Evolutionary conservation across 1,284 basidiomycete species (phyloP).

Genomic region (Sporisorium exsertum): DNA sequence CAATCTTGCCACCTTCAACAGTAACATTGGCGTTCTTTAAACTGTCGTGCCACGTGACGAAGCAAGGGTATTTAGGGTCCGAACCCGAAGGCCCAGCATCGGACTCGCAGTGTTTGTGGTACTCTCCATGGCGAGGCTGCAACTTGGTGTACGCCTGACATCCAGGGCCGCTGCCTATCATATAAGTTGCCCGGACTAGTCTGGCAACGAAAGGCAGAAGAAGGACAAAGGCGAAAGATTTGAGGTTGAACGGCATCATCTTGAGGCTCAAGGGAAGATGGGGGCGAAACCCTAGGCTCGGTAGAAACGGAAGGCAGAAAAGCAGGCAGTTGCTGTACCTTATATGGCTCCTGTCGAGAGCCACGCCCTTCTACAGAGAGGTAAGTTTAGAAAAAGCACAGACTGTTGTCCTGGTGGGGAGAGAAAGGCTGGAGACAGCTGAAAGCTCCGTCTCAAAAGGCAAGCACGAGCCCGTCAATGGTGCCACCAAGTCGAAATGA

Average conservation of each 20-base stretch:
- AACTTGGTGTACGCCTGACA: slow-evolving; percentile 7
- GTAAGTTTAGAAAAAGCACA: no score
- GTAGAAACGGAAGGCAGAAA: neutral
- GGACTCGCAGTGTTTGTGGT: slow-evolving; percentile 17
- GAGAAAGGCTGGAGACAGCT: no score
- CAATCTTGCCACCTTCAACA: neutral
- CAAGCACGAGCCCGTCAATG: neutral
- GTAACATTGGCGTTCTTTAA: neutral
- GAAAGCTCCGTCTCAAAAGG: neutral
- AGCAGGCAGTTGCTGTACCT: no score
- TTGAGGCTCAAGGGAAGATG: no score
- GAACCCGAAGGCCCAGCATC: neutral
- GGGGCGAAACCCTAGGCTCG: no score
- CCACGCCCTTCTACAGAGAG: no score
- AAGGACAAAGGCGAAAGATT: neutral
- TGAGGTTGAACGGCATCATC: neutral
- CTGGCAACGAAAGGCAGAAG: neutral
- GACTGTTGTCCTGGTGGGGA: no score
- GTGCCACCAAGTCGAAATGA: neutral
- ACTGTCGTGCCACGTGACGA: slow-evolving; percentile 10
- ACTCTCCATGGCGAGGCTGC: slow-evolving; percentile 15
- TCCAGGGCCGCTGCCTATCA: no score
- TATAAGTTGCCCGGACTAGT: no score
- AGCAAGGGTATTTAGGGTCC: slow-evolving; percentile 26
- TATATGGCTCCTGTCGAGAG: no score